A percentile compares a stretch with the other conserved stretches of the same genome.
Conservation (phyloP, 345 rosid genomes). For the Aquilaria malaccensis region DNA sequence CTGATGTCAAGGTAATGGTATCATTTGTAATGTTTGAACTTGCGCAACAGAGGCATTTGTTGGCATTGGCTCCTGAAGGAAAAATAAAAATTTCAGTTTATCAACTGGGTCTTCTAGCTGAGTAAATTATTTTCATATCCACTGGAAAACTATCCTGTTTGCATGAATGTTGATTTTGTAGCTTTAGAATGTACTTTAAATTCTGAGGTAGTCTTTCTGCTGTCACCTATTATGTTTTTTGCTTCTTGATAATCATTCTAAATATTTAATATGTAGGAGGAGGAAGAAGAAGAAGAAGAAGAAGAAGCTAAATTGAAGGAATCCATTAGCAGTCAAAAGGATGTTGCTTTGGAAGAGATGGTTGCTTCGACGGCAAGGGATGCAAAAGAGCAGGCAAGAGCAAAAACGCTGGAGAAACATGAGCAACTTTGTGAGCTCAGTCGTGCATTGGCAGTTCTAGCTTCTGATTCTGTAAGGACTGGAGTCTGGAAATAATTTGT, state of each 20-base stretch:
- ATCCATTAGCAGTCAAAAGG: slow-evolving; percentile 53
- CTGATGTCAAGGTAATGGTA: too few relatives aligned
- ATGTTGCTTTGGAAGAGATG: slow-evolving; percentile 84
- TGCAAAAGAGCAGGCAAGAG: slow-evolving; percentile 63
- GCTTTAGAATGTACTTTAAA: background rate
- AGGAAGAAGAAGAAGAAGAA: slow-evolving; percentile 85
- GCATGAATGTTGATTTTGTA: too few relatives aligned
- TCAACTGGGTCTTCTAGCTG: too few relatives aligned
- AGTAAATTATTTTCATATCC: too few relatives aligned
- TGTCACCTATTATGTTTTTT: background rate
- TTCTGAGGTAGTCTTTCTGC: background rate
- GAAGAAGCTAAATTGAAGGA: slow-evolving; percentile 83
- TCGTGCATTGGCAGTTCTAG: slow-evolving; percentile 90
- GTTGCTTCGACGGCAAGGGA: slow-evolving; percentile 58
- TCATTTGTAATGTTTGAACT: too few relatives aligned
- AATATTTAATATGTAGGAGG: slow-evolving; percentile 44
- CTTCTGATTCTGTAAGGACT: slow-evolving; percentile 89
- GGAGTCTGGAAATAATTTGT: slow-evolving; percentile 15
- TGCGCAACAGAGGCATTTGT: too few relatives aligned
- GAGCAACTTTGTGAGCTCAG: slow-evolving; percentile 98
- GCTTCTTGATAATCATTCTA: slow-evolving; percentile 8
- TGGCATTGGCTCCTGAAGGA: too few relatives aligned
- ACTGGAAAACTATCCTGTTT: background rate
- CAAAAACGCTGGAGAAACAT: slow-evolving; percentile 82
- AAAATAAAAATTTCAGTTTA: too few relatives aligned